Evolutionary conservation across 2,329 filamentous ascomycete species (phyloP), one percentile per base, ranked within the genome.

Genomic region (Phyllosticta citriasiana): DNA sequence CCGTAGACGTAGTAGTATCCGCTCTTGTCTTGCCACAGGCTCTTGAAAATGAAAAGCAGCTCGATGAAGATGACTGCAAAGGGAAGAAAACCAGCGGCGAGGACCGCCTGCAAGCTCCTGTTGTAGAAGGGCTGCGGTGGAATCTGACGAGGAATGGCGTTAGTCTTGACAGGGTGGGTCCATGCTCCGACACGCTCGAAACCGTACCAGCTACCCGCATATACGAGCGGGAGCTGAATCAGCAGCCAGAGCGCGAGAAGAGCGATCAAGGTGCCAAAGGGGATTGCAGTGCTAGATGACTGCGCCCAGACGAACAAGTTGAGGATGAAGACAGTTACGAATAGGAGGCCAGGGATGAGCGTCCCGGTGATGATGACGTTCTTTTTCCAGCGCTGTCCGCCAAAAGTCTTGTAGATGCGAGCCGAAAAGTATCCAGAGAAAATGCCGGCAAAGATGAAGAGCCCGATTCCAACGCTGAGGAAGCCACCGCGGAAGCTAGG

Each of bases 1-100:
- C 91, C 91, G 71, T 94, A 96, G 24, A 95, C 86, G 73, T 96
- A 96, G 75, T 96, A 96, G 74, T 92, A 95, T 6, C 89, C 89
- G 69, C 85, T 91, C 78, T 95, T 95, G 74, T 95, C 91, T 72
- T 92, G 88, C 88, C 90, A 94, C 35, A 95, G 74, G 56, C 88
- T 91, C 75, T 91, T 89, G 75, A 95, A 94, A 57, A 94, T 86
- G 71, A 92, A 94, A 52, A 93, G 80, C 14, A 95, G 81, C 75
- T 95, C 90, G 69, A 95, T 90, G 73, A 93, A 94, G 66, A 95
- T 86, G 61, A 95, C 89, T 2, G 88, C 88, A 70, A 96, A 96
- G 0, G 91, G 90, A 7, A 93, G 83, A 19, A 94, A 76, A 1
- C 91, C 91, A 0, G 88, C 87, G 9, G 94, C 75, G 33, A 95